Percentiles rank a stretch among this genome's conserved stretches.
Evolutionary conservation across 2,329 filamentous ascomycete species (phyloP).

Genomic region (Colletotrichum camelliae): DNA sequence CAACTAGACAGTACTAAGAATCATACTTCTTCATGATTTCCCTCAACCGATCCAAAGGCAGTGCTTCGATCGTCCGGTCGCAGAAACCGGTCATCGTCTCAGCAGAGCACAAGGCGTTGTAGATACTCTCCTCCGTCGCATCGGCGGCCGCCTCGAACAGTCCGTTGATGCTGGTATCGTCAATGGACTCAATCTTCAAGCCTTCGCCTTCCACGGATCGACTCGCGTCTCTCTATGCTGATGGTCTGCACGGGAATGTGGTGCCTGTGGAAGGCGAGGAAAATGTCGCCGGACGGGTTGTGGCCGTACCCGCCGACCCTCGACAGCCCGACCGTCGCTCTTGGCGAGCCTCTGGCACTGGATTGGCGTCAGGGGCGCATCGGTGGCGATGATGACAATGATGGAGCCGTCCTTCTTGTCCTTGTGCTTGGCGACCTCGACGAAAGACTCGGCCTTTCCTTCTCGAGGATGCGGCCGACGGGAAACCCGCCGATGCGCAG

Average conservation of each 20-base stretch:
- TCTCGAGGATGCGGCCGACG: constrained; percentile 62
- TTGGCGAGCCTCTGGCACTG: constrained; percentile 65
- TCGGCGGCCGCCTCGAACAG: constrained; percentile 68
- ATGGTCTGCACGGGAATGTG: constrained; percentile 49
- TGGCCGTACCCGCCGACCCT: constrained; percentile 66
- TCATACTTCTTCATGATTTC: constrained; percentile 47
- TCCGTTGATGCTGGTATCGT: constrained; percentile 65
- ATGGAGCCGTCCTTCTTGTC: constrained; percentile 66
- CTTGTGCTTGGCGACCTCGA: constrained; percentile 33
- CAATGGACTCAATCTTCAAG: constrained; percentile 50
- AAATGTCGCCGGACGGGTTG: constrained; percentile 70
- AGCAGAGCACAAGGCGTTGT: constrained; percentile 68
- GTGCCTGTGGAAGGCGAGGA: constrained; percentile 69
- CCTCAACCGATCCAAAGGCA: constrained; percentile 52
- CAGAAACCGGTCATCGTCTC: constrained; percentile 62
- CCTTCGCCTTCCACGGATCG: constrained; percentile 44
- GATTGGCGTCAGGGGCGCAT: constrained; percentile 62
- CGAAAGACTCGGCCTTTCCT: constrained; percentile 37
- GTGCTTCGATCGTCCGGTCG: constrained; percentile 52
- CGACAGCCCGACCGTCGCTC: constrained; percentile 63
- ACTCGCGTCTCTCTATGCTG: constrained; percentile 32
- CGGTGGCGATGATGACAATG: constrained; percentile 64
- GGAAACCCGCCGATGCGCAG: constrained; percentile 66
- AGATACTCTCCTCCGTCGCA: constrained; percentile 69
- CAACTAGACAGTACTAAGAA: not conserved